A percentile compares a stretch with the other conserved stretches of the same genome.
These are phyloP conservation scores for Cytospora piceae DNA, from an alignment of 2,329 filamentous ascomycete species.

Conservation along the genomic window DNA sequence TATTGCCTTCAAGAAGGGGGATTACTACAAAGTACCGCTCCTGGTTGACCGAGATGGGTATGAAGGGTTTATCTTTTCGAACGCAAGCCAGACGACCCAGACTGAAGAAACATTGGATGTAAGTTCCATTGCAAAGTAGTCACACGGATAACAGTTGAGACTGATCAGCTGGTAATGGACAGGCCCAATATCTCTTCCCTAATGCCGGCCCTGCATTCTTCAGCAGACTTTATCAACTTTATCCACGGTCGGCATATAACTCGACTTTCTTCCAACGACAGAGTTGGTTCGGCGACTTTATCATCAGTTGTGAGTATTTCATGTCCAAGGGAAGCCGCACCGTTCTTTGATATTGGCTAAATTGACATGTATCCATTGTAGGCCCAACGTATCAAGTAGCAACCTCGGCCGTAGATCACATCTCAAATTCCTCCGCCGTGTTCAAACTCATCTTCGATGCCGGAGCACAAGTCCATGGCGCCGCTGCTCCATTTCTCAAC, in stretches of 20 bases:
- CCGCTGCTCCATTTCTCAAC: conserved; percentile 42
- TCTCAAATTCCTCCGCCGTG: conserved; percentile 51
- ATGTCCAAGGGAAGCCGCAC: neutral
- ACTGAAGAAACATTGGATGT: conserved; percentile 20
- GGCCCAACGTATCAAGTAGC: conserved; percentile 22
- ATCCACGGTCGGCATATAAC: conserved; percentile 19
- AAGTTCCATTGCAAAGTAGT: neutral
- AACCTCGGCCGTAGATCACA: conserved; percentile 38
- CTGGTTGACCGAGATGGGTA: conserved; percentile 39
- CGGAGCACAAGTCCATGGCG: conserved; percentile 44
- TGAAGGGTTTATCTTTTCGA: conserved; percentile 17
- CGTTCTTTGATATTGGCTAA: too few relatives aligned
- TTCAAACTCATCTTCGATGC: conserved; percentile 37
- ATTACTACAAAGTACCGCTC: conserved; percentile 57
- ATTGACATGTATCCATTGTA: neutral
- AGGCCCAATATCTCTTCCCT: conserved; percentile 19
- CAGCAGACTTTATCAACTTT: conserved; percentile 22
- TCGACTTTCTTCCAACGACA: conserved; percentile 17
- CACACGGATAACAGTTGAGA: neutral
- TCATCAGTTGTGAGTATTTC: conserved; percentile 8
- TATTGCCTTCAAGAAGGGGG: conserved; percentile 47
- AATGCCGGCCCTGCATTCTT: conserved; percentile 20
- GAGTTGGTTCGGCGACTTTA: conserved; percentile 24
- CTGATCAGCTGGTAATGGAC: neutral
- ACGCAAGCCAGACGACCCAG: conserved; percentile 16